Evolutionary conservation across 768 basidiomycete genomes (phyloP).

Genomic region (Phylloporus sp.): DNA sequence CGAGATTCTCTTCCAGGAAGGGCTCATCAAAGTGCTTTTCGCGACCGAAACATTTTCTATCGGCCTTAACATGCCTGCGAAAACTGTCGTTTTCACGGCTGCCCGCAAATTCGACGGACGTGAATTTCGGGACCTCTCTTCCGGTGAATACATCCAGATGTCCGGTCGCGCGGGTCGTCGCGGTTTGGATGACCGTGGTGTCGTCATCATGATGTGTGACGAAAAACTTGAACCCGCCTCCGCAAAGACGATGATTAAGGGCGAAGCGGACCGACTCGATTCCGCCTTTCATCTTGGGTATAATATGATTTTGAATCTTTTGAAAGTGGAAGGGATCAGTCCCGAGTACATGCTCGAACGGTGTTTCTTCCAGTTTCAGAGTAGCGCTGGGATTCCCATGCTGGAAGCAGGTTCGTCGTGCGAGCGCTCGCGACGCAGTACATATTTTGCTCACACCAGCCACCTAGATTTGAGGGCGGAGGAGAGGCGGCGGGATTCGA

Average conservation of each 20-base stretch:
- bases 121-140: slow-evolving; percentile 89
- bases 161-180: slow-evolving; percentile 96
- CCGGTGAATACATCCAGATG: slow-evolving; percentile 99
- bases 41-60: slow-evolving; percentile 99
- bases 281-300: slow-evolving; percentile 99
- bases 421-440: neutral
- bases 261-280: slow-evolving; percentile 92
- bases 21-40: slow-evolving; percentile 95
- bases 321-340: slow-evolving; percentile 97
- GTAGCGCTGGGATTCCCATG: slow-evolving; percentile 80
- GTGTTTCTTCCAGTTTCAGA: slow-evolving; percentile 99
- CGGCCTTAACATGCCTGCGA: slow-evolving; percentile 98
- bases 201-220: slow-evolving; percentile 99
- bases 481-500: slow-evolving; percentile 58
- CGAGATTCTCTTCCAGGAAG: slow-evolving; percentile 98
- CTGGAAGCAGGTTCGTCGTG: slow-evolving; percentile 69
- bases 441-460: slow-evolving; percentile 5
- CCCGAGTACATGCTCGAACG: slow-evolving; percentile 97
- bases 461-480: slow-evolving; percentile 65
- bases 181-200: slow-evolving; percentile 96
- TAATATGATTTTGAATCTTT: slow-evolving; percentile 97
- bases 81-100: slow-evolving; percentile 96
- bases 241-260: slow-evolving; percentile 97
- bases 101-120: slow-evolving; percentile 95
- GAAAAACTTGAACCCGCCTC: slow-evolving; percentile 91